Evolutionary conservation across 1,284 basidiomycete species (phyloP).

Genomic region (Erythrobasidium hasegawianum): DNA sequence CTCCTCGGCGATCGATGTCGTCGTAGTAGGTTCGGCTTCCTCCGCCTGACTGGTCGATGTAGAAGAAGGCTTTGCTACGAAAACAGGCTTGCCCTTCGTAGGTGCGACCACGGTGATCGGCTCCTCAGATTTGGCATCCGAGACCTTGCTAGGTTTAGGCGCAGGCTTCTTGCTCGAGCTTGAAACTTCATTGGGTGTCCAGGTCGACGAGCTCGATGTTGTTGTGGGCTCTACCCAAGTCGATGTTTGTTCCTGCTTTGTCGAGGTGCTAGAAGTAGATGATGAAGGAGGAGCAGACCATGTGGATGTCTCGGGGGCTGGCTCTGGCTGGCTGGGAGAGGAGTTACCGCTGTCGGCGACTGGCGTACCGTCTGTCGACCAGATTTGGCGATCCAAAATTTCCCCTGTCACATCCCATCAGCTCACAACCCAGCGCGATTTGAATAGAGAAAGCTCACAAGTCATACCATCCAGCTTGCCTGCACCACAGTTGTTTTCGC

Average conservation of each 20-base stretch:
- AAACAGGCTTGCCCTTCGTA: too few species aligned
- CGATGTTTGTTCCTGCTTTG: neutral
- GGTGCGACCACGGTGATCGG: too few species aligned
- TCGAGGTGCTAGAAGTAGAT: neutral
- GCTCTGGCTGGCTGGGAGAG: neutral
- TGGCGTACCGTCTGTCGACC: conserved; percentile 11
- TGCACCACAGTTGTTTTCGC: conserved; percentile 7
- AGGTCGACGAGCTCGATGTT: neutral
- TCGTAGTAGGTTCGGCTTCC: too few species aligned
- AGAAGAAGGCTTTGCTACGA: too few species aligned
- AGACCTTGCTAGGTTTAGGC: too few species aligned
- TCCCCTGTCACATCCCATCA: neutral
- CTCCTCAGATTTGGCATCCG: too few species aligned
- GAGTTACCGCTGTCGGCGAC: neutral
- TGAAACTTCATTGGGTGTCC: too few species aligned
- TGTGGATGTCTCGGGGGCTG: neutral
- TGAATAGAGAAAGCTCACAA: neutral
- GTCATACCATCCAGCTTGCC: conserved; percentile 19
- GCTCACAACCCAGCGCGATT: too few species aligned
- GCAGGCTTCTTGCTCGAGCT: neutral
- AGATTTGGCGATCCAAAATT: conserved; percentile 7
- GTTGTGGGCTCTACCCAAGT: neutral
- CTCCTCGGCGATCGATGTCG: too few species aligned
- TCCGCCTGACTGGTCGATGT: too few species aligned
- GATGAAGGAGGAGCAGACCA: neutral